phyloP scores from a whole-genome alignment of 371 early-diverging fungal species.

The Zopfochytrium polystomum region DNA sequence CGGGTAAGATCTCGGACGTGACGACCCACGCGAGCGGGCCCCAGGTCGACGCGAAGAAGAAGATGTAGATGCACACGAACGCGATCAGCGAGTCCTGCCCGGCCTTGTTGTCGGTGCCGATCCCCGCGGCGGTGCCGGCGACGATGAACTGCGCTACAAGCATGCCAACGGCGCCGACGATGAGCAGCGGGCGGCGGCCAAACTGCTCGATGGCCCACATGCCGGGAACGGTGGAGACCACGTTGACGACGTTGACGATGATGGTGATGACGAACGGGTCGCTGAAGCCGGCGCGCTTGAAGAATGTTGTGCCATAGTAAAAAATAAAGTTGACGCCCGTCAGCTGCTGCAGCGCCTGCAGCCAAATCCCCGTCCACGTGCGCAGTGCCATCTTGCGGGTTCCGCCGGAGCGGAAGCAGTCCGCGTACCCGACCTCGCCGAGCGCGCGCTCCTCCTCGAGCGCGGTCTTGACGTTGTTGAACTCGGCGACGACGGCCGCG shows the following conservation, averaged over 20 bases:
- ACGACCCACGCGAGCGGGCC: conserved; percentile 93
- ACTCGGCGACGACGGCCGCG: too few species aligned
- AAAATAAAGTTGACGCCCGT: conserved; percentile 66
- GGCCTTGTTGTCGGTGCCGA: conserved; percentile 26
- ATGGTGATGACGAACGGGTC: conserved; percentile 33
- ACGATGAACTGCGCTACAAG: too few species aligned
- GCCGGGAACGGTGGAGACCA: conserved; percentile 49
- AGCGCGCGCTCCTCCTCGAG: too few species aligned
- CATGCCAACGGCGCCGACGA: conserved; percentile 44
- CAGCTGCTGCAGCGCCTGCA: conserved; percentile 67
- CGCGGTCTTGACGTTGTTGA: too few species aligned
- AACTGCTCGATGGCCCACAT: conserved; percentile 51
- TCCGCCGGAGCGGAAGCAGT: too few species aligned
- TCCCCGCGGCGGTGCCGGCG: conserved; percentile 40
- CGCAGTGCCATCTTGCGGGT: too few species aligned
- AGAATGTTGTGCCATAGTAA: conserved; percentile 60
- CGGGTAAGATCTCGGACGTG: conserved; percentile 71
- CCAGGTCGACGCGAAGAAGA: conserved; percentile 71
- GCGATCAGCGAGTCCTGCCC: conserved; percentile 7
- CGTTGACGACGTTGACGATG: conserved; percentile 41
- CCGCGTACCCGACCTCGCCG: too few species aligned
- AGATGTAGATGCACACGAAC: conserved; percentile 19
- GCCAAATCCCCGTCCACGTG: conserved; percentile 39
- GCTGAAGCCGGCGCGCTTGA: conserved; percentile 35
- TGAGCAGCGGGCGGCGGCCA: conserved; percentile 44